A percentile compares a stretch with the other conserved stretches of the same genome.
phyloP scores from a whole-genome alignment of 2,329 filamentous ascomycete genomes.

The Ophiostoma montium region DNA sequence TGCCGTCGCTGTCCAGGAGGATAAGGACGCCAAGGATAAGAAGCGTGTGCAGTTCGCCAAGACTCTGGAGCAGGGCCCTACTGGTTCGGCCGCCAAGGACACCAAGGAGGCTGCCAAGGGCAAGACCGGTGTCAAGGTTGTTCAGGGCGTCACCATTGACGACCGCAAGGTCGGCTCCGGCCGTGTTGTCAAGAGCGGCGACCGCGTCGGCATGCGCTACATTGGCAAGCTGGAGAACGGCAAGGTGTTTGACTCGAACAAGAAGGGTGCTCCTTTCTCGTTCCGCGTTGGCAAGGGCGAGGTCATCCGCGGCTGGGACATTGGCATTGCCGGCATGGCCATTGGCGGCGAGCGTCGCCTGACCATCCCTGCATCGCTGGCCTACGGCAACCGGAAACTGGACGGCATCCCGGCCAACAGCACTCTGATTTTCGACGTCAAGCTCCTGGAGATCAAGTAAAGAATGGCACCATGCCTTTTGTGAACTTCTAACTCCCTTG shows the following conservation, averaged over 20 bases:
- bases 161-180: conserved; percentile 88
- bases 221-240: conserved; percentile 93
- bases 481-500: too few relatives aligned
- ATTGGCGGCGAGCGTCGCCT: conserved; percentile 88
- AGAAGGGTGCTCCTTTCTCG: conserved; percentile 93
- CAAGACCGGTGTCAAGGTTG: conserved; percentile 56
- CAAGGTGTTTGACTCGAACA: conserved; percentile 96
- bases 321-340: conserved; percentile 83
- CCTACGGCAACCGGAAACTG: conserved; percentile 72
- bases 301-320: conserved; percentile 98
- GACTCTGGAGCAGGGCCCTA: conserved; percentile 94
- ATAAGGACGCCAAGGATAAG: conserved; percentile 51
- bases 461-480: background rate
- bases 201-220: conserved; percentile 88
- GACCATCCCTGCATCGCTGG: conserved; percentile 73
- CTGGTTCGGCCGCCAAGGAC: conserved; percentile 44
- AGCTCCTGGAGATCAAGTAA: conserved; percentile 74
- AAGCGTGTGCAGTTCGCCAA: conserved; percentile 99
- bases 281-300: conserved; percentile 92
- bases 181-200: conserved; percentile 74
- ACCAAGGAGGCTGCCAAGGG: conserved; percentile 28
- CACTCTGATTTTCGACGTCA: conserved; percentile 82
- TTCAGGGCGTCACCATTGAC: conserved; percentile 83
- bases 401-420: conserved; percentile 87
- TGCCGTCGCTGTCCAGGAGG: conserved; percentile 50